A percentile compares a stretch with the other conserved stretches of the same genome.
Conservation (phyloP, 441 rosid genomes). For the Populus hybrid region DNA sequence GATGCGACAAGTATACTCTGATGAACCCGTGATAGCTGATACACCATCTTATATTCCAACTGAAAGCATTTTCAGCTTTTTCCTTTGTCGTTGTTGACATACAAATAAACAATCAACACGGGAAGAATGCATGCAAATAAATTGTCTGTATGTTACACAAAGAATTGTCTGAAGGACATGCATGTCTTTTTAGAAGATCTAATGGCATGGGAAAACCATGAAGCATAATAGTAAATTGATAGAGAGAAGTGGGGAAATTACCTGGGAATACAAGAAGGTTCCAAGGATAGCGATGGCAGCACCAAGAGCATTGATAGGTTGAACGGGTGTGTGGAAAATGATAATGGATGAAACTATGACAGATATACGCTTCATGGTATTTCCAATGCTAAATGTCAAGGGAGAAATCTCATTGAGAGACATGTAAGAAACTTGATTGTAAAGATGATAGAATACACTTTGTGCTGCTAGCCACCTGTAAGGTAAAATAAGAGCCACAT, state of each 20-base stretch:
- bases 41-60: neutral
- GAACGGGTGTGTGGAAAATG: slow-evolving; percentile 82
- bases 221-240: neutral
- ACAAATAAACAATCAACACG: neutral
- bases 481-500: slow-evolving; percentile 25
- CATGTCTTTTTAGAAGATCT: slow-evolving; percentile 9
- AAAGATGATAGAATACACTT: slow-evolving; percentile 92
- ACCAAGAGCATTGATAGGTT: slow-evolving; percentile 81
- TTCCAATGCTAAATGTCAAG: slow-evolving; percentile 83
- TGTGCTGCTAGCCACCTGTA: slow-evolving; percentile 96
- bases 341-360: slow-evolving; percentile 91
- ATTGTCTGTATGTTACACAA: slow-evolving; percentile 2
- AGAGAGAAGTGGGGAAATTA: slow-evolving; percentile 38
- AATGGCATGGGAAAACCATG: slow-evolving; percentile 5
- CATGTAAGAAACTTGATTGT: slow-evolving; percentile 96
- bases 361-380: slow-evolving; percentile 91
- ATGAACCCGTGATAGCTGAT: neutral
- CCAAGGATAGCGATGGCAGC: slow-evolving; percentile 91
- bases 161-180: slow-evolving; percentile 11
- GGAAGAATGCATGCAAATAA: neutral
- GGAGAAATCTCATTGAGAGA: slow-evolving; percentile 91
- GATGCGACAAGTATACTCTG: neutral
- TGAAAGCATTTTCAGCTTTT: neutral
- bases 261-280: slow-evolving; percentile 95
- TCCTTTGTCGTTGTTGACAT: neutral